Base-by-base conservation (phyloP, 371 early-diverging fungal genomes). In the Coemansia sp. region DNA sequence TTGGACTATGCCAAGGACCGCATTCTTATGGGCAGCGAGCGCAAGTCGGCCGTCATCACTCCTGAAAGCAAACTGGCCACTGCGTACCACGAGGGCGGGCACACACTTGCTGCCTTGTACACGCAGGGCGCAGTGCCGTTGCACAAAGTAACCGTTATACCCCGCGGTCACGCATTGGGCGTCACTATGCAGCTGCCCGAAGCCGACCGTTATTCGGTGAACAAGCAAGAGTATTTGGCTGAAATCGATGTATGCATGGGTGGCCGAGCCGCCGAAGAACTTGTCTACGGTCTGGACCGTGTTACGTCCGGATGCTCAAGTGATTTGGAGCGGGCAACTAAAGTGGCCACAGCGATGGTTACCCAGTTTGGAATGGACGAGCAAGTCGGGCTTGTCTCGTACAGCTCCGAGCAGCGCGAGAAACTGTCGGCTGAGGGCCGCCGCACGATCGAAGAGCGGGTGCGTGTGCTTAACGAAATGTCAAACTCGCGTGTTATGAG, bases 51-150 rank as follows among this genome's bases (percentile, higher is more conserved):
- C 4, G 90, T 95, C 6, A 90, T 98, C 58, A 92, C 95, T 1
- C 92, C 91, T 29, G 90, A 94, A 58, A 88, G 84, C 72, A 94
- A 93, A 69, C 82, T 84, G 26, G 76, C 93, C 37, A 98, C 98
- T 3, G 98, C 99, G 1, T 98, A 95, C 72, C 99, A 99, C 75
- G 99, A 99, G 80, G 97, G 96, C 37, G 99, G 99, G 0, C 99
- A 99, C 79, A 92, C 99, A 0, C 82, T 99, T 39, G 95, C 95
- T 4, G 98, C 98, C 4, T 85, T 93, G 67, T 93, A 90, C 81
- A 97, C 97, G n/a, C 87, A 88, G 6, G 95, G 95, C 5, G 95
- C 99, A 7, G 87, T 92, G 86, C 95, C 97, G n/a, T 77, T 99
- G 61, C 97, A 98, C 82, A 99, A 99, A 77, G 98, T 97, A 3